Conservation (phyloP, 441 rosid species). For the Melianthus villosus region DNA sequence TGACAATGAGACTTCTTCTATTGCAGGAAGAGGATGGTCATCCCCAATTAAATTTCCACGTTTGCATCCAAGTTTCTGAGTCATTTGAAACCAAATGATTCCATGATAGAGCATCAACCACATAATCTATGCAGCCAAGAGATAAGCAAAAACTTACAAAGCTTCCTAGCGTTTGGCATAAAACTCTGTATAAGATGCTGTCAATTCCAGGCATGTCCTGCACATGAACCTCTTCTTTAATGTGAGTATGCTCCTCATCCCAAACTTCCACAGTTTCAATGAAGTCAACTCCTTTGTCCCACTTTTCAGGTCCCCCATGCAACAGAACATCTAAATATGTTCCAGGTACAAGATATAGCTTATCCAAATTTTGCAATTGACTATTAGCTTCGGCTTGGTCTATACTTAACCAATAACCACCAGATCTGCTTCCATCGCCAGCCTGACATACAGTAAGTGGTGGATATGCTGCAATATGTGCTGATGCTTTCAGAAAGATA, state of each 20-base stretch:
- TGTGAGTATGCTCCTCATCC: constrained; percentile 19
- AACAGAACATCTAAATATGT: constrained; percentile 56
- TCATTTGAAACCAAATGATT: constrained; percentile 18
- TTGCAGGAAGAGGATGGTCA: constrained; percentile 66
- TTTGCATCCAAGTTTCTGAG: constrained; percentile 53
- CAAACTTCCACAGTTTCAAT: constrained; percentile 38
- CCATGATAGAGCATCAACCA: constrained; percentile 10
- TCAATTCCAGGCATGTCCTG: constrained; percentile 24
- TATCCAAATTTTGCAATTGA: constrained; percentile 30
- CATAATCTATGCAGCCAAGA: constrained; percentile 6
- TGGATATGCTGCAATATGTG: constrained; percentile 58
- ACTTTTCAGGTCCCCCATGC: constrained; percentile 78
- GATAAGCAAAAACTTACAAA: constrained; percentile 40
- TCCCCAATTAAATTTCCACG: constrained; percentile 77
- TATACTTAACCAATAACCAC: constrained; percentile 70
- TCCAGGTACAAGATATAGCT: constrained; percentile 72
- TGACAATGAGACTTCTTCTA: constrained; percentile 45
- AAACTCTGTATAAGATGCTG: constrained; percentile 36
- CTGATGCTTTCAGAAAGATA: constrained; percentile 49
- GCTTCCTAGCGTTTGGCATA: constrained; percentile 47
- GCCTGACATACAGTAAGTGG: constrained; percentile 55
- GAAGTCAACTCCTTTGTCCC: constrained; percentile 52
- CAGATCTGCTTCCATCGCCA: constrained; percentile 69
- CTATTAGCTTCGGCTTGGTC: constrained; percentile 22
- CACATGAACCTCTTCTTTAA: constrained; percentile 29